phyloP scores from a whole-genome alignment of 768 basidiomycete genomes.

The Omphalotus guepiniiformis region DNA sequence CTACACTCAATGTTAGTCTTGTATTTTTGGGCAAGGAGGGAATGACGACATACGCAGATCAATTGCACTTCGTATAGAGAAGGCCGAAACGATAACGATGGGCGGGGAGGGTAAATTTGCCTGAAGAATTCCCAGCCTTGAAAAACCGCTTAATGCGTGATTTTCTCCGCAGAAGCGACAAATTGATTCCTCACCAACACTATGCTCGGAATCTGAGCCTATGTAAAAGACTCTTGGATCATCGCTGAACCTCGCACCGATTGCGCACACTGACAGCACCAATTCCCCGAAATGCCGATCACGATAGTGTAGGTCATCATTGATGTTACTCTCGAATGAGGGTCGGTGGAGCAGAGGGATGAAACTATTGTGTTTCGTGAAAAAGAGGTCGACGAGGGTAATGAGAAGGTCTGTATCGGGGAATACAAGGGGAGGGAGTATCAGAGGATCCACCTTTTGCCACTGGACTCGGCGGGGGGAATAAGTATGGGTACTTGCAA shows the following conservation, averaged over 20 bases:
- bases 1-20: conserved; percentile 25
- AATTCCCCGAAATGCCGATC: conserved; percentile 44
- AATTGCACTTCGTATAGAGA: conserved; percentile 70
- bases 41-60: conserved; percentile 44
- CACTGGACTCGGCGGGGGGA: background rate
- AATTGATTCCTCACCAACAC: background rate
- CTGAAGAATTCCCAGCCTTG: conserved; percentile 4
- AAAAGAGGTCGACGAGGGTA: conserved; percentile 63
- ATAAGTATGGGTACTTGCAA: too few relatives aligned
- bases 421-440: conserved; percentile 22
- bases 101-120: too few relatives aligned
- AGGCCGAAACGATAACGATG: conserved; percentile 65
- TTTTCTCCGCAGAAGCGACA: background rate
- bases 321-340: conserved; percentile 53
- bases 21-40: too few relatives aligned
- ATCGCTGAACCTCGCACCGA: conserved; percentile 54
- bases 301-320: conserved; percentile 43
- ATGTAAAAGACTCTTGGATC: conserved; percentile 57
- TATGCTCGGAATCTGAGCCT: conserved; percentile 28
- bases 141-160: background rate
- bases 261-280: conserved; percentile 52
- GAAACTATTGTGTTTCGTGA: conserved; percentile 47
- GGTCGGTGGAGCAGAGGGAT: conserved; percentile 71
- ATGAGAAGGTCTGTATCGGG: conserved; percentile 51
- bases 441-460: background rate